phyloP scores from a whole-genome alignment of 164 flowering plant species.

The Houttuynia cordata region DNA sequence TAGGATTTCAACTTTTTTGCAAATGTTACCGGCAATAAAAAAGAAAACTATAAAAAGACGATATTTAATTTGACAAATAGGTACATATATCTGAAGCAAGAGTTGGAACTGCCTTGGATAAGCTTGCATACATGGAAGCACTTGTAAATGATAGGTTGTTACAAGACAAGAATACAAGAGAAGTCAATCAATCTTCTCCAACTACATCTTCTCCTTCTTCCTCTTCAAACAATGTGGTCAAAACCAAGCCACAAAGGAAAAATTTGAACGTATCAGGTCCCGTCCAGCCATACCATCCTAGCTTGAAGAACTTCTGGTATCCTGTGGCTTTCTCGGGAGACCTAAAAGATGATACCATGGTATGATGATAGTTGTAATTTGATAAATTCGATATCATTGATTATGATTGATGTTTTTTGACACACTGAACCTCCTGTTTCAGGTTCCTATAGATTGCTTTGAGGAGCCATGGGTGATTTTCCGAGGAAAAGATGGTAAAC shows the following conservation, averaged over 20 bases:
- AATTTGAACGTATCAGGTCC: slow-evolving; percentile 84
- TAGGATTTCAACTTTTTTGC: too few relatives aligned
- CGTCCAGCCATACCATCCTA: slow-evolving; percentile 57
- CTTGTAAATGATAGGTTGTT: slow-evolving; percentile 77
- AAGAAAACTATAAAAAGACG: too few relatives aligned
- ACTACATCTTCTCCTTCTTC: slow-evolving; percentile 22
- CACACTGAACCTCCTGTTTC: slow-evolving; percentile 6
- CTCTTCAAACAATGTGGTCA: slow-evolving; percentile 16
- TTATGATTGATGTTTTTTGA: neutral
- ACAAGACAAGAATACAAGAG: slow-evolving; percentile 41
- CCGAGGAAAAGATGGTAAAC: slow-evolving; percentile 90
- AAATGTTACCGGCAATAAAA: too few relatives aligned
- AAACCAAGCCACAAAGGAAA: slow-evolving; percentile 30
- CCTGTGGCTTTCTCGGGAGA: slow-evolving; percentile 83
- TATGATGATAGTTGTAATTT: slow-evolving; percentile 14
- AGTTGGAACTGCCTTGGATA: slow-evolving; percentile 80
- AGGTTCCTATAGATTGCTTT: slow-evolving; percentile 93
- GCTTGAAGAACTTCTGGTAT: slow-evolving; percentile 89
- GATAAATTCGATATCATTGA: neutral
- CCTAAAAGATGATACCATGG: slow-evolving; percentile 88
- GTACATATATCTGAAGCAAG: slow-evolving; percentile 97
- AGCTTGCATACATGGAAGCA: slow-evolving; percentile 90
- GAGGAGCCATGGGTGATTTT: slow-evolving; percentile 94
- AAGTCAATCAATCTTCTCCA: slow-evolving; percentile 27
- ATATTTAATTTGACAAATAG: slow-evolving; percentile 24